phyloP scores from a whole-genome alignment of 2,329 filamentous ascomycete species.

The Colletotrichum orbiculare region DNA sequence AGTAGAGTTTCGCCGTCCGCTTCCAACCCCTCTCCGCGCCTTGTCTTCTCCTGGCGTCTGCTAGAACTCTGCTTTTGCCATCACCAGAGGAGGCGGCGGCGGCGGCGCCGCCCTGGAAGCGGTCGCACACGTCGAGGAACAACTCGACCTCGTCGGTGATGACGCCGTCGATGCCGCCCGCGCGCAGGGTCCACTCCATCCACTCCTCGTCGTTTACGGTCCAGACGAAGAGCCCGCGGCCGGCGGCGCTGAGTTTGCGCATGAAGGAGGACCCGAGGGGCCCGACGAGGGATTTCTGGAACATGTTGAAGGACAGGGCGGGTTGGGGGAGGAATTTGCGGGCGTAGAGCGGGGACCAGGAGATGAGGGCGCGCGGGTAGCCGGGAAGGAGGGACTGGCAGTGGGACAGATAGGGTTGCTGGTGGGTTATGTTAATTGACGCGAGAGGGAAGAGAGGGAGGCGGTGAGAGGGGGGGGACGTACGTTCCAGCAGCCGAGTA shows the following conservation, averaged over 20 bases:
- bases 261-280: conserved; percentile 76
- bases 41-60: no score
- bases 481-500: conserved; percentile 87
- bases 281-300: conserved; percentile 75
- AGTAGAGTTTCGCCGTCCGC: conserved; percentile 16
- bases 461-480: conserved; percentile 33
- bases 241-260: conserved; percentile 58
- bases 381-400: conserved; percentile 70
- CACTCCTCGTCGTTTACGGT: conserved; percentile 82
- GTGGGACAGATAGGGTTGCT: conserved; percentile 71
- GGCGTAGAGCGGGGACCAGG: conserved; percentile 74
- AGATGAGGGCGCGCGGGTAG: conserved; percentile 75
- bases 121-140: conserved; percentile 69
- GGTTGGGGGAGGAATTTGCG: conserved; percentile 74
- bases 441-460: neutral
- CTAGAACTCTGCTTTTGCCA: no score
- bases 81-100: no score
- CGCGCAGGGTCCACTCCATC: conserved; percentile 84
- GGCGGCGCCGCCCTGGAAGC: conserved; percentile 4
- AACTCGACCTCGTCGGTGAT: conserved; percentile 84
- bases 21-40: conserved; percentile 1
- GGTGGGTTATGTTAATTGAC: neutral
- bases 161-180: conserved; percentile 75
- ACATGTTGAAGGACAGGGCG: conserved; percentile 81
- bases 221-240: conserved; percentile 79